phyloP scores from a whole-genome alignment of 2,329 filamentous ascomycete genomes.

The Colletotrichum lindemuthianum region DNA sequence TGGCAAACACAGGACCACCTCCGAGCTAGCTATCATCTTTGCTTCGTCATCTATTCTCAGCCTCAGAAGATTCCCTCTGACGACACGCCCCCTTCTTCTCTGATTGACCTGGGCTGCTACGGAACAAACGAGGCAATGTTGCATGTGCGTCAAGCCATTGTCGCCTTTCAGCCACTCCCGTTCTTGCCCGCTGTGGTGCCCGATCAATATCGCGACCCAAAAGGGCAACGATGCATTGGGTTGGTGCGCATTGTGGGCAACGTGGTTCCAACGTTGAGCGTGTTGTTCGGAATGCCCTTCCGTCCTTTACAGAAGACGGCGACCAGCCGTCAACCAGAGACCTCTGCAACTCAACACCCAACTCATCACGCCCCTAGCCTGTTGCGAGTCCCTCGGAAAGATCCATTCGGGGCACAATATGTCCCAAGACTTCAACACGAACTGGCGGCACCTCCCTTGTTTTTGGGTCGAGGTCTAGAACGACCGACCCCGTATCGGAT shows the following conservation, averaged over 20 bases:
- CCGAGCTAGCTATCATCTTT: neutral
- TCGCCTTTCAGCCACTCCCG: neutral
- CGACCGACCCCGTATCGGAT: constrained; percentile 8
- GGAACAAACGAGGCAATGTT: neutral
- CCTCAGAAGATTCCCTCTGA: constrained; percentile 5
- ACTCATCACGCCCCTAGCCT: too few relatives aligned
- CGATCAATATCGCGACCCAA: too few relatives aligned
- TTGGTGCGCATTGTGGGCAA: too few relatives aligned
- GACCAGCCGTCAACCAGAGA: too few relatives aligned
- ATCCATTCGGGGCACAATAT: too few relatives aligned
- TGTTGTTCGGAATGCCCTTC: too few relatives aligned
- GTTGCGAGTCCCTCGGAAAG: too few relatives aligned
- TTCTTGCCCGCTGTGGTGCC: neutral
- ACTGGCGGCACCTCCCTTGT: neutral
- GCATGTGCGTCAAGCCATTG: neutral
- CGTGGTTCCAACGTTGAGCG: too few relatives aligned
- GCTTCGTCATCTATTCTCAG: constrained; percentile 7
- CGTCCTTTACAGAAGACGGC: too few relatives aligned
- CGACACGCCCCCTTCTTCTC: constrained; percentile 18
- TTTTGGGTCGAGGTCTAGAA: constrained; percentile 17
- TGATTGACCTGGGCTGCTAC: neutral
- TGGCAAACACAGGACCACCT: neutral
- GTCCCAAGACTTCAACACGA: too few relatives aligned
- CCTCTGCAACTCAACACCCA: too few relatives aligned
- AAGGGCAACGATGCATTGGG: too few relatives aligned